Percentiles rank a stretch among this genome's conserved stretches.
phyloP scores from a whole-genome alignment of 495 filamentous ascomycete species.

The Darksidea phi region DNA sequence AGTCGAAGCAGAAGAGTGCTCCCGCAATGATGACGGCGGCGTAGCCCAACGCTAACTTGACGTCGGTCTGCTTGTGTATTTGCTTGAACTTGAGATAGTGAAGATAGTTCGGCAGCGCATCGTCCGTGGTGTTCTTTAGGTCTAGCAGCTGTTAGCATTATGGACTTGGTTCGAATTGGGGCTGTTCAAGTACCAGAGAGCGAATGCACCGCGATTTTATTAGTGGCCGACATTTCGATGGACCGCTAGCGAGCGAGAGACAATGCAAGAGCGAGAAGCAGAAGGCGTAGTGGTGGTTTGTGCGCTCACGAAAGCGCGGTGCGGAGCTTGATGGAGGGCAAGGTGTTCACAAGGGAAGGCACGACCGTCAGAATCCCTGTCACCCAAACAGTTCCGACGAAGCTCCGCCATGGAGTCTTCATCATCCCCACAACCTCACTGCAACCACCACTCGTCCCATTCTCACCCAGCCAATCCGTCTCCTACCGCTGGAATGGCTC shows the following conservation, averaged over 20 bases:
- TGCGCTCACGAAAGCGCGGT: slow-evolving; percentile 3
- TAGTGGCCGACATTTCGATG: slow-evolving; percentile 28
- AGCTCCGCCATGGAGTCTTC: slow-evolving; percentile 20
- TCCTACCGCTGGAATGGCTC: slow-evolving; percentile 64
- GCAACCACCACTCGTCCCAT: not conserved
- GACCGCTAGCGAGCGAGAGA: slow-evolving; percentile 44
- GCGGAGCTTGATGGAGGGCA: slow-evolving; percentile 18
- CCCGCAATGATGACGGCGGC: slow-evolving; percentile 74
- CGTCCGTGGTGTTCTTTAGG: slow-evolving; percentile 94
- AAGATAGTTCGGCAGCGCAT: slow-evolving; percentile 89
- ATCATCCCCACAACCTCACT: slow-evolving; percentile 13
- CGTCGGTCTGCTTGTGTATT: slow-evolving; percentile 74
- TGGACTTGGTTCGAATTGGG: slow-evolving; percentile 3
- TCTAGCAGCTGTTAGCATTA: slow-evolving; percentile 52
- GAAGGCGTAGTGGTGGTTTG: slow-evolving; percentile 35
- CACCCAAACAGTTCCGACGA: slow-evolving; percentile 1
- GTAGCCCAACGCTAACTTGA: slow-evolving; percentile 82
- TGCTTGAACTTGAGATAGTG: slow-evolving; percentile 78
- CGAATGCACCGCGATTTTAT: slow-evolving; percentile 66
- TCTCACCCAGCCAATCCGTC: slow-evolving; percentile 3
- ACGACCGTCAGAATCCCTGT: slow-evolving; percentile 20
- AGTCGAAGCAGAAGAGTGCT: slow-evolving; percentile 85
- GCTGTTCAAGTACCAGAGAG: slow-evolving; percentile 53
- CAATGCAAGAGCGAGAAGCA: slow-evolving; percentile 10
- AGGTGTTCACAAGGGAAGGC: slow-evolving; percentile 26